A percentile compares a stretch with the other conserved stretches of the same genome.
Conservation (phyloP, 108 stramenopile genomes). For the Ochromonas danica region DNA sequence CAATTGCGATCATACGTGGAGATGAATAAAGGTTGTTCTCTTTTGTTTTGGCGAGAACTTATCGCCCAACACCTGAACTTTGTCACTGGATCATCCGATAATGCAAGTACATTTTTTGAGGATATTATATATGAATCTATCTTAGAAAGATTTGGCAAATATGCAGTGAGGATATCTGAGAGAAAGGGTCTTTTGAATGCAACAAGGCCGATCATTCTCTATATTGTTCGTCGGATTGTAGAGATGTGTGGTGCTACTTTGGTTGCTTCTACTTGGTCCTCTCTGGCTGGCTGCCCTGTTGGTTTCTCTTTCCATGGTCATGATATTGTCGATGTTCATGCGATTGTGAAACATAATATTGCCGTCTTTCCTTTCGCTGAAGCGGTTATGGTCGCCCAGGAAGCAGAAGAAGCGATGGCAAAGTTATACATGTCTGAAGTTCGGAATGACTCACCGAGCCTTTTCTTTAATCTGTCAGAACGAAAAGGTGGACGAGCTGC, state of each 20-base stretch:
- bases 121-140: neutral
- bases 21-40: neutral
- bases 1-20: neutral
- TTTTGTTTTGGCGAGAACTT: neutral
- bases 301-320: neutral
- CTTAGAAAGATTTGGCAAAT: neutral
- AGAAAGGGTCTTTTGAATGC: too few species aligned
- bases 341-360: slow-evolving; percentile 25
- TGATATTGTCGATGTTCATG: neutral
- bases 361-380: neutral
- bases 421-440: neutral
- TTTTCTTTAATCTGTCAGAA: neutral
- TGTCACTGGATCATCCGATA: neutral
- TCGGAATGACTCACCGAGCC: neutral
- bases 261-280: too few species aligned
- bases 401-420: neutral
- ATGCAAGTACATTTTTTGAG: neutral
- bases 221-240: too few species aligned
- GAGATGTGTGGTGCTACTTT: too few species aligned
- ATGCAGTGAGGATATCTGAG: neutral
- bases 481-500: slow-evolving; percentile 3
- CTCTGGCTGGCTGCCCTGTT: too few species aligned
- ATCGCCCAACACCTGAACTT: neutral
- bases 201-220: too few species aligned
- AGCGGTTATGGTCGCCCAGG: neutral